These are phyloP conservation scores for Westerdykella ornata DNA, from an alignment of 2,329 filamentous ascomycete genomes.

Conservation along the genomic window DNA sequence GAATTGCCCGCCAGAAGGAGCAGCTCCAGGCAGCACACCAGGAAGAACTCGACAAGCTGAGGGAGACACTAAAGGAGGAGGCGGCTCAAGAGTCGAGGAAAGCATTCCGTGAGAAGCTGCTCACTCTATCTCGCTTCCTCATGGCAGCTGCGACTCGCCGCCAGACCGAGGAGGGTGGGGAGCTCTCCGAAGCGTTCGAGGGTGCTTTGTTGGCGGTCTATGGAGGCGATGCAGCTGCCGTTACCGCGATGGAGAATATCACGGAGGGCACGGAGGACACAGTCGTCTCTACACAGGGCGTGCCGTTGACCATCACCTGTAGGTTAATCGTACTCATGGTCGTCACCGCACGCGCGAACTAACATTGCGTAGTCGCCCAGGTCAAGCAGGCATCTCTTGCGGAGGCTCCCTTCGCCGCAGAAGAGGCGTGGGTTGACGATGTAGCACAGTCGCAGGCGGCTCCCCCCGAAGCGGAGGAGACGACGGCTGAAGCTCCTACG, in stretches of 20 bases:
- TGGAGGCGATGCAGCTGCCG: conserved; percentile 66
- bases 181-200: conserved; percentile 76
- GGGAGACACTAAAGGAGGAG: conserved; percentile 51
- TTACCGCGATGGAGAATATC: conserved; percentile 68
- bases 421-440: conserved; percentile 46
- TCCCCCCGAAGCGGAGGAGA: conserved; percentile 26
- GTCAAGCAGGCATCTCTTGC: conserved; percentile 49
- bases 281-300: conserved; percentile 58
- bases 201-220: conserved; percentile 73
- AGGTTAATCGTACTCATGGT: conserved; percentile 33
- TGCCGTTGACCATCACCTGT: conserved; percentile 66
- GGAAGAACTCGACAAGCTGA: conserved; percentile 50
- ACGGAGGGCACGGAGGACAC: conserved; percentile 64
- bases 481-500: conserved; percentile 40
- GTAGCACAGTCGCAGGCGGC: conserved; percentile 41
- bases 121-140: conserved; percentile 72
- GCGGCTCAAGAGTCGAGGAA: conserved; percentile 44
- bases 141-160: conserved; percentile 69
- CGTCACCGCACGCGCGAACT: conserved; percentile 5
- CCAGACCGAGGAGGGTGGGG: conserved; percentile 63
- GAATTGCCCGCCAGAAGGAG: conserved; percentile 52
- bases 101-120: conserved; percentile 54
- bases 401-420: conserved; percentile 50
- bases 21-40: conserved; percentile 51
- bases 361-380: conserved; percentile 45